Conservation (phyloP, 805 yeast genomes). For the Metschnikowia arizonensis region DNA sequence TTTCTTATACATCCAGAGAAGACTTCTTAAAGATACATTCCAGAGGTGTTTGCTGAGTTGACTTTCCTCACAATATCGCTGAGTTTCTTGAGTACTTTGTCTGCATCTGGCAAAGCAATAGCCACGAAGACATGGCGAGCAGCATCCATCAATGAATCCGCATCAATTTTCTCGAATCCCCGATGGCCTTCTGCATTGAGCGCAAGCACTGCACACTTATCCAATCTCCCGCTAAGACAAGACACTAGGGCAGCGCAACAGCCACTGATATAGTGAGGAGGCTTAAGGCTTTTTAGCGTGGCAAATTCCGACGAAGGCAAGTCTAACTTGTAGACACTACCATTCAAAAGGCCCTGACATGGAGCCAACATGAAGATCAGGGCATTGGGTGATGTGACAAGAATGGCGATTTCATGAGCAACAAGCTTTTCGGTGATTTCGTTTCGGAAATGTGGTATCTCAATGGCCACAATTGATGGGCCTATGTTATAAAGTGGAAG, state of each 20-base stretch:
- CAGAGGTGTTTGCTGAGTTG: conserved; percentile 24
- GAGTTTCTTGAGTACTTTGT: conserved; percentile 14
- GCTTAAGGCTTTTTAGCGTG: conserved; percentile 35
- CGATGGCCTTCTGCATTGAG: conserved; percentile 60
- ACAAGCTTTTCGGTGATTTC: conserved; percentile 30
- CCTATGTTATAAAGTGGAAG: conserved; percentile 14
- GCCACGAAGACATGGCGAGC: conserved; percentile 8
- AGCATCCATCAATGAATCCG: conserved; percentile 39
- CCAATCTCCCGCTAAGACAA: conserved; percentile 12
- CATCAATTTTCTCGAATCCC: conserved; percentile 53
- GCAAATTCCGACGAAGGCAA: conserved; percentile 12
- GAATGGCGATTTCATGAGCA: conserved; percentile 21
- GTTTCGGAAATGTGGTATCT: conserved; percentile 37
- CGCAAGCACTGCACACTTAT: conserved; percentile 20
- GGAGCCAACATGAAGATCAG: conserved; percentile 36
- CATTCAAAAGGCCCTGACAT: conserved; percentile 31
- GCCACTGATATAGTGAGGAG: conserved; percentile 64
- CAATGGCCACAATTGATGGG: conserved; percentile 16
- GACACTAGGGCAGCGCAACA: conserved; percentile 45
- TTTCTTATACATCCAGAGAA: too few species aligned
- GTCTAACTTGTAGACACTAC: conserved; percentile 24
- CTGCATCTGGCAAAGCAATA: conserved; percentile 3
- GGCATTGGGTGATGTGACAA: conserved; percentile 7
- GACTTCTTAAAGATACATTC: conserved; percentile 22
- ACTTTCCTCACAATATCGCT: conserved; percentile 22